A percentile compares a stretch with the other conserved stretches of the same genome.
Evolutionary conservation across 2,329 filamentous ascomycete genomes (phyloP).

Genomic region (Neocatenulostroma microsporum): DNA sequence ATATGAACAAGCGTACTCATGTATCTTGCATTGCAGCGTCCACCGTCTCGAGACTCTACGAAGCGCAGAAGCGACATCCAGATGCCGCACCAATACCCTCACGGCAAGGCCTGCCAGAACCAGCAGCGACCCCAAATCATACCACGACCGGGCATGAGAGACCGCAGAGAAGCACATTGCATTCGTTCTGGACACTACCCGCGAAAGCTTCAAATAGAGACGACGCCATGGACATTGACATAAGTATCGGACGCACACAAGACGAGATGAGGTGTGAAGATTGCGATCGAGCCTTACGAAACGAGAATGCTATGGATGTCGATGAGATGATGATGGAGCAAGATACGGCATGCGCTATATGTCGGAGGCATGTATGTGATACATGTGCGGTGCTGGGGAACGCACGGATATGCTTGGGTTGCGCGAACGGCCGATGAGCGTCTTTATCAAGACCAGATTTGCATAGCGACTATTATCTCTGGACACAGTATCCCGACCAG

Average conservation of each 20-base stretch:
- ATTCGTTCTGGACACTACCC: conserved; percentile 41
- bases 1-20: conserved; percentile 15
- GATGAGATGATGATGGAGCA: conserved; percentile 23
- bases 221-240: conserved; percentile 4
- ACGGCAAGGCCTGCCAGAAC: conserved; percentile 14
- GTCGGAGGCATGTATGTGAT: conserved; percentile 35
- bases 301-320: conserved; percentile 30
- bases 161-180: conserved; percentile 38
- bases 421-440: conserved; percentile 21
- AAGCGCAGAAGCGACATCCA: conserved; percentile 32
- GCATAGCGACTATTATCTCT: too few species aligned
- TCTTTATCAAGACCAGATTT: neutral
- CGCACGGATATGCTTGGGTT: conserved; percentile 35
- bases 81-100: conserved; percentile 20
- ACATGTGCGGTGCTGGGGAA: conserved; percentile 34
- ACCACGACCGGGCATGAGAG: conserved; percentile 11
- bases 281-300: conserved; percentile 33
- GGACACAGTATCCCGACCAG: neutral
- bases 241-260: neutral
- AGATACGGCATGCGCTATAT: conserved; percentile 32
- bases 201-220: conserved; percentile 8
- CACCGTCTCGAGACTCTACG: conserved; percentile 39
- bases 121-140: conserved; percentile 12
- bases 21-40: conserved; percentile 30
- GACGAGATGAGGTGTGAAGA: conserved; percentile 34